Percentiles rank a stretch among this genome's conserved stretches.
These are phyloP conservation scores for Ascochyta lentis DNA, from an alignment of 2,329 filamentous ascomycete species.

Conservation along the genomic window DNA sequence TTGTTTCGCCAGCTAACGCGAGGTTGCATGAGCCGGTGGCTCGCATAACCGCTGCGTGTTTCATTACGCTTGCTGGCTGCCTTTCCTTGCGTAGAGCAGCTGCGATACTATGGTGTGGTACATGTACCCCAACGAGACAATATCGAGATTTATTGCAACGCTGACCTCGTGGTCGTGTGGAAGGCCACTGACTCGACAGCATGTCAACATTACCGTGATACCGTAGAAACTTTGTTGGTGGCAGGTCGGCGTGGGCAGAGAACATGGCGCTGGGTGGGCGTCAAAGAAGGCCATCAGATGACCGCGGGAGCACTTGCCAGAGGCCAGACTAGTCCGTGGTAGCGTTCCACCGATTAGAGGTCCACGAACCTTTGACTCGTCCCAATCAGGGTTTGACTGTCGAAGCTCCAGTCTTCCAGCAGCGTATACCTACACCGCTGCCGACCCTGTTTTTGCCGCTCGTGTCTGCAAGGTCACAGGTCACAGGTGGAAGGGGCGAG, in stretches of 20 bases:
- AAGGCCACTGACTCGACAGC: background rate
- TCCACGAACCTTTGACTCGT: constrained; percentile 15
- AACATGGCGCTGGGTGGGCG: constrained; percentile 10
- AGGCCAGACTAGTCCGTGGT: constrained; percentile 13
- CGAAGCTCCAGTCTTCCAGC: constrained; percentile 5
- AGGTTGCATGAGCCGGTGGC: constrained; percentile 28
- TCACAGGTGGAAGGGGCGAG: background rate
- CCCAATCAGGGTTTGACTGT: constrained; percentile 3
- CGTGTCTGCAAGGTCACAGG: constrained; percentile 16
- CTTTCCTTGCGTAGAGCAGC: constrained; percentile 9
- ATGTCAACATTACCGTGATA: constrained; percentile 6
- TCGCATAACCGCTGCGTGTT: constrained; percentile 15
- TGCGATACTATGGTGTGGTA: constrained; percentile 3
- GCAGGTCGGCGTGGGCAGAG: constrained; percentile 5
- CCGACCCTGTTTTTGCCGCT: constrained; percentile 1
- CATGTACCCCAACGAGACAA: background rate
- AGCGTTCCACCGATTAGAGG: constrained; percentile 16
- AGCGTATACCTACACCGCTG: background rate
- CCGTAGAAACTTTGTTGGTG: constrained; percentile 3
- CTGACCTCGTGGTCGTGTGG: constrained; percentile 1
- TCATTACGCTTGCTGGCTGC: constrained; percentile 11
- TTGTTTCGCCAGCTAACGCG: constrained; percentile 26
- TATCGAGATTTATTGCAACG: constrained; percentile 7
- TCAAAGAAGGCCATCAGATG: constrained; percentile 20
- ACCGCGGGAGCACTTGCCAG: constrained; percentile 16